Conservation (phyloP, 495 filamentous ascomycete genomes). For the Podospora bellae-mahoneyi region DNA sequence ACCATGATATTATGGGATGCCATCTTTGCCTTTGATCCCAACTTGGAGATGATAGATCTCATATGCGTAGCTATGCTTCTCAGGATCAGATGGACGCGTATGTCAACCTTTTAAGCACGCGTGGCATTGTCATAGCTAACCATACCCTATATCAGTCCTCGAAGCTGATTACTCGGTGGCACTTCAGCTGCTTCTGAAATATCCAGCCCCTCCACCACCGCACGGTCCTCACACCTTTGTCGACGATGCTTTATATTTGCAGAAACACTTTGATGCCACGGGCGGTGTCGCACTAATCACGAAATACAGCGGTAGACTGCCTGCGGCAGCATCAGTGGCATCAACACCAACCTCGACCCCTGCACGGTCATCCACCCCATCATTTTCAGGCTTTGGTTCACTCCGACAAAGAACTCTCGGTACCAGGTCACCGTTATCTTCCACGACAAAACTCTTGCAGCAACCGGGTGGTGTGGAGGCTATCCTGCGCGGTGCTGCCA, state of each 20-base stretch:
- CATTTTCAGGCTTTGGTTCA: constrained; percentile 31
- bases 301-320: constrained; percentile 74
- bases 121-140: constrained; percentile 12
- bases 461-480: constrained; percentile 66
- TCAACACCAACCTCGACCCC: constrained; percentile 38
- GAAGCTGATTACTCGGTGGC: constrained; percentile 81
- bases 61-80: constrained; percentile 93
- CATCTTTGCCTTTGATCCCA: constrained; percentile 83
- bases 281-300: constrained; percentile 72
- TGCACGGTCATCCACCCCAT: constrained; percentile 33
- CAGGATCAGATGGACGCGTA: constrained; percentile 85
- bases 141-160: constrained; percentile 60
- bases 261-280: constrained; percentile 66
- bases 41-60: constrained; percentile 77
- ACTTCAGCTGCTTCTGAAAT: constrained; percentile 76
- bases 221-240: constrained; percentile 73
- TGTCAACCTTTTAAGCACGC: constrained; percentile 32
- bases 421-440: constrained; percentile 48
- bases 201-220: constrained; percentile 62
- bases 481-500: constrained; percentile 80
- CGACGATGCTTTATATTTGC: constrained; percentile 81
- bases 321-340: constrained; percentile 42
- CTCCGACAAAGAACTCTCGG: constrained; percentile 37
- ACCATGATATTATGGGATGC: constrained; percentile 84
- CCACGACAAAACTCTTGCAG: constrained; percentile 59